Base-by-base conservation (phyloP, 805 yeast species). In the Groenewaldozyma salmanticensis region DNA sequence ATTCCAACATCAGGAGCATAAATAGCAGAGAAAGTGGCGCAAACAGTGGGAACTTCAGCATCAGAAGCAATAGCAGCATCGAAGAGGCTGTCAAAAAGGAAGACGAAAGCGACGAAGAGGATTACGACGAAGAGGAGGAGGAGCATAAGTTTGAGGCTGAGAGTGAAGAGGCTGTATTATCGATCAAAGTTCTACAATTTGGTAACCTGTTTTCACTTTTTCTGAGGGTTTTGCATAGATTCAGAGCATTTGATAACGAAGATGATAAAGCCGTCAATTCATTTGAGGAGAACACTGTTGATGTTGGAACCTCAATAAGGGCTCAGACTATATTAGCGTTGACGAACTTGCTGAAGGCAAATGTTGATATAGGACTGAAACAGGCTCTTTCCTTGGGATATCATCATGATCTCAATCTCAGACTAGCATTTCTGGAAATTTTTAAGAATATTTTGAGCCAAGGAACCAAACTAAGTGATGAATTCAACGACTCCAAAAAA, bases 351-450 rank as follows among this genome's bases (percentile, higher is more conserved):
- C 65, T 86, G 35, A 77, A 74, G 50, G 71, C 84, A 3, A 86
- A 86, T 52, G 76, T 80, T 4, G 86, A 80, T 41, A 77, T 82
- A 19, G 94, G 95, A 5, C 63, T 86, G 51, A 76, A 75, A 39
- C 75, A 74, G 57, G 86, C 88, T 2, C 58, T 85, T 13, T 87
- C 92, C 0, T 70, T 85, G 55, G 92, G 94, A 0, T 83, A 77
- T 52, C 84, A 84, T 51, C 71, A 71, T 18, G 81, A 81, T 54
- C 59, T 64, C 11, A 70, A 76, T 40, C 77, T 84, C 21, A 65
- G 92, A 45, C 65, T 79, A 7, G 76, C 94, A 0, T 83, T 85
- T 53, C 66, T 86, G 53, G 79, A 79, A 43, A 90, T 86, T 1
- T 85, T 86, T 49, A 75, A 81, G 2, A 76, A 79, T 39, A 81